phyloP scores from a whole-genome alignment of 1,139 yeast species.

The Debaryomyces psychrophilus region DNA sequence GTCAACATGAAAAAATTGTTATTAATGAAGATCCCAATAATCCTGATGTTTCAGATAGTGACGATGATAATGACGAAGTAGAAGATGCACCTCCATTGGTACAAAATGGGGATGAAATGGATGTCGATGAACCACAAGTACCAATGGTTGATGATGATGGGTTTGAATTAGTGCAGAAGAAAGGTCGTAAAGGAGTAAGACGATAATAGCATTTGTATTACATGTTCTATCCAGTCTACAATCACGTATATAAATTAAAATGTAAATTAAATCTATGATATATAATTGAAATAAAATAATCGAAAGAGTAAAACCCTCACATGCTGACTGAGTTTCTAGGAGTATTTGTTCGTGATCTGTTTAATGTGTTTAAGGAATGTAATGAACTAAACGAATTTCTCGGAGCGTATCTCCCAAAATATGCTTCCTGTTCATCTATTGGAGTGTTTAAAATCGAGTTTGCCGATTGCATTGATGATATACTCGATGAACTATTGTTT shows the following conservation, averaged over 20 bases:
- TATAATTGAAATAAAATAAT: constrained; percentile 1
- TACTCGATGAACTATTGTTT: constrained; percentile 26
- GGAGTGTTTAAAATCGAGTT: constrained; percentile 30
- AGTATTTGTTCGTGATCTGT: constrained; percentile 42
- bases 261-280: constrained; percentile 3
- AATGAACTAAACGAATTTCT: constrained; percentile 44
- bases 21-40: constrained; percentile 62
- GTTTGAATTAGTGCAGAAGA: constrained; percentile 80
- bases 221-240: neutral
- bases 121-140: constrained; percentile 42
- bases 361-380: constrained; percentile 46
- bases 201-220: constrained; percentile 13
- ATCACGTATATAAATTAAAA: neutral
- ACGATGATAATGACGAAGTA: constrained; percentile 49
- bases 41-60: constrained; percentile 55
- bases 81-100: constrained; percentile 30
- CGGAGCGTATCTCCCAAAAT: constrained; percentile 20
- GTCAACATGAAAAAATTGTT: constrained; percentile 32
- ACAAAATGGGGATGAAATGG: constrained; percentile 38
- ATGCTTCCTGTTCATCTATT: constrained; percentile 34
- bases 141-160: constrained; percentile 93
- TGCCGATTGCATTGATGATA: constrained; percentile 26
- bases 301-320: constrained; percentile 13
- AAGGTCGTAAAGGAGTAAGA: constrained; percentile 45
- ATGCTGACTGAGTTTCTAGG: constrained; percentile 45